A percentile compares a stretch with the other conserved stretches of the same genome.
Conservation (phyloP, 768 basidiomycete genomes). For the Sarcomyxa edulis region DNA sequence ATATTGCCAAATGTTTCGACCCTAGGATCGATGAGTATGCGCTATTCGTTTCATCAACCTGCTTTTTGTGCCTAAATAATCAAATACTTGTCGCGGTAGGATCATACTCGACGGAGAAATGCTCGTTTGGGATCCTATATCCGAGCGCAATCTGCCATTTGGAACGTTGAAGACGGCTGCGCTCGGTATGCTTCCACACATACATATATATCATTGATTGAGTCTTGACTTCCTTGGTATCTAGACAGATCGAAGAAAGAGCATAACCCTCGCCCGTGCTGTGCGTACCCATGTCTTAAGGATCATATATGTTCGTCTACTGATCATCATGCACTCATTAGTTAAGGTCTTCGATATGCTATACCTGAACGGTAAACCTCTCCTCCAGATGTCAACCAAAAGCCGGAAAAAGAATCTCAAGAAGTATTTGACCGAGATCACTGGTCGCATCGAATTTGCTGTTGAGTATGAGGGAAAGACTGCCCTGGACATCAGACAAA, state of each 20-base stretch:
- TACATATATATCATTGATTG: too few relatives aligned
- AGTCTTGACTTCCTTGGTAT: too few relatives aligned
- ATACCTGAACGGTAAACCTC: constrained; percentile 78
- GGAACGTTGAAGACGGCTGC: constrained; percentile 94
- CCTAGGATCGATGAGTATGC: constrained; percentile 75
- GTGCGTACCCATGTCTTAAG: too few relatives aligned
- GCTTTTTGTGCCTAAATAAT: background rate
- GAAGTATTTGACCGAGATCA: constrained; percentile 59
- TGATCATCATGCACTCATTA: constrained; percentile 21
- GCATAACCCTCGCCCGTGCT: constrained; percentile 82
- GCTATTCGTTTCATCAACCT: constrained; percentile 2
- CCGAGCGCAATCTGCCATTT: constrained; percentile 85
- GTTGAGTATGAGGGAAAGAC: constrained; percentile 69
- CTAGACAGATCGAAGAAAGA: constrained; percentile 69
- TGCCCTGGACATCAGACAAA: constrained; percentile 72
- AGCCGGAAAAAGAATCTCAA: constrained; percentile 78
- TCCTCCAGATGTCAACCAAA: constrained; percentile 64
- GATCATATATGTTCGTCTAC: background rate
- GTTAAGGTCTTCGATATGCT: constrained; percentile 97
- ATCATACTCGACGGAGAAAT: constrained; percentile 97
- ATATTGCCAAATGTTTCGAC: constrained; percentile 74
- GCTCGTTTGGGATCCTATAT: constrained; percentile 95
- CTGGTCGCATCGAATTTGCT: constrained; percentile 79
- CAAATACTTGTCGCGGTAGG: constrained; percentile 33
- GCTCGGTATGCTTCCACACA: constrained; percentile 51